Evolutionary conservation across 345 rosid genomes (phyloP), one percentile per base, ranked within the genome.

Genomic region (Euphorbia lathyris): DNA sequence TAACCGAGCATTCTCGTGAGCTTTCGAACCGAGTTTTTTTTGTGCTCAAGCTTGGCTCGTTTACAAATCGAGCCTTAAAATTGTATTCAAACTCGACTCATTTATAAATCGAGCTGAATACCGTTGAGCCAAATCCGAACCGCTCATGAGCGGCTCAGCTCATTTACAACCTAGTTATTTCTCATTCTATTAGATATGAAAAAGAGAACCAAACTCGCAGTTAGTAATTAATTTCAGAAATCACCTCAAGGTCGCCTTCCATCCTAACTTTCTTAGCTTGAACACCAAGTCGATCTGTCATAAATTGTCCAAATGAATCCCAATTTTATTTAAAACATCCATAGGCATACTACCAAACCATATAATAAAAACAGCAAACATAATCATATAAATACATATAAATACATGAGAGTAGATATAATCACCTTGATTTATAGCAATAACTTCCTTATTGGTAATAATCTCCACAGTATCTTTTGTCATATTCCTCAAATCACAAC

Each of bases 371-470:
- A 62, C n/a, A n/a, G 29, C 13, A 11, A 36, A 62, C 14, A 62
- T 11, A 17, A 61, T 9, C n/a, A 20, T 22, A 51, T 51, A 1
- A 40, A 40, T 23, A 51, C 52, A 13, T 48, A n/a, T n/a, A n/a
- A n/a, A n/a, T n/a, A n/a, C n/a, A n/a, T n/a, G n/a, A n/a, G n/a
- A n/a, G 52, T 45, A 14, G 16, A 5, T 14, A n/a, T 17, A 5
- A 55, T 75, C 65, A 89, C 97, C 96, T 88, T 93, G 97, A 77
- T 91, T 93, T 48, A 93, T 74, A 26, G 83, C 96, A 66, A 89
- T 88, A 66, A 88, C 98, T 72, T 93, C 98, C 67, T 85, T 78
- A 74, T 93, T 93, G 65, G 84, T 40, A 7, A 91, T 60, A 34
- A 91, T 82, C 65, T 83, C 86, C 69, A 76, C 26, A 0, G 89